These are phyloP conservation scores for Bimuria novae-zelandiae DNA, from an alignment of 2,329 filamentous ascomycete genomes.

Conservation along the genomic window DNA sequence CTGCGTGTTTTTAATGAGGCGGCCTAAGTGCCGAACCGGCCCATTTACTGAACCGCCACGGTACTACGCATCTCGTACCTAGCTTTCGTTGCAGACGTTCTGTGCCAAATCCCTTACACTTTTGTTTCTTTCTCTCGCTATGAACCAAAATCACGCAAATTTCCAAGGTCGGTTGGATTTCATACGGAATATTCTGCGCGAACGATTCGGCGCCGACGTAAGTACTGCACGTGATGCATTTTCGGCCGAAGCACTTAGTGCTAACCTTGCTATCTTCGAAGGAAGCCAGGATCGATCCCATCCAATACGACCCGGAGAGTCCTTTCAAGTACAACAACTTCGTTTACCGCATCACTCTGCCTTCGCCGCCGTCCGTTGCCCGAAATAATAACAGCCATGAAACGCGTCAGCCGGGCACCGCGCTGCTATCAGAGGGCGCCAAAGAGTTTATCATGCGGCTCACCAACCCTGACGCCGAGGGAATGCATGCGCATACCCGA, in stretches of 20 bases:
- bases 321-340: constrained; percentile 47
- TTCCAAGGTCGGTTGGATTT: constrained; percentile 19
- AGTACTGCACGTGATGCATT: constrained; percentile 8
- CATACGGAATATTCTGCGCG: constrained; percentile 15
- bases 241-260: not conserved
- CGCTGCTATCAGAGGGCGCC: constrained; percentile 28
- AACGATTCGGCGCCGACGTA: constrained; percentile 14
- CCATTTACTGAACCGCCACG: not conserved
- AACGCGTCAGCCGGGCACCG: constrained; percentile 26
- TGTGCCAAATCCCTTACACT: not conserved
- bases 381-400: constrained; percentile 7
- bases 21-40: too few relatives aligned
- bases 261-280: constrained; percentile 7
- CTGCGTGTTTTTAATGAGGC: too few relatives aligned
- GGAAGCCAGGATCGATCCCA: constrained; percentile 25
- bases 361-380: constrained; percentile 12
- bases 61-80: not conserved
- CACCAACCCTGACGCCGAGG: constrained; percentile 38
- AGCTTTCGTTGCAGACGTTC: not conserved
- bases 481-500: constrained; percentile 29
- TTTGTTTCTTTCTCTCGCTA: constrained; percentile 1
- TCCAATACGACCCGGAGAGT: constrained; percentile 40
- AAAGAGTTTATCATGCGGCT: constrained; percentile 41
- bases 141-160: constrained; percentile 16
- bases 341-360: constrained; percentile 35